Evolutionary conservation across 1,139 yeast genomes (phyloP), one percentile per base, ranked within the genome.

Genomic region (Blastobotrys persicus): DNA sequence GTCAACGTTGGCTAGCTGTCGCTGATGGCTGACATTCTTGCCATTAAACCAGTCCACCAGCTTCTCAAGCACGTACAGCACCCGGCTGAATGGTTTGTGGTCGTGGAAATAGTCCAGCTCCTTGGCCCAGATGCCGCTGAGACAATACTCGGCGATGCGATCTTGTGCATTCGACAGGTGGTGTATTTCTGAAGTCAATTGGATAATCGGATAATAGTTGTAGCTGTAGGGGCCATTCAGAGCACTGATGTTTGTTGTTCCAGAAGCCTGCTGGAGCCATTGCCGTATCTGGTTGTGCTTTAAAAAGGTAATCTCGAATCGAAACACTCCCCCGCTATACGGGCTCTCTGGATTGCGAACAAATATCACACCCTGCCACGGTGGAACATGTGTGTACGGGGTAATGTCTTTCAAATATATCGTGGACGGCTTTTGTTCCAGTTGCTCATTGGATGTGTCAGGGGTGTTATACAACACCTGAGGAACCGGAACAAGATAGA

Each of bases 351-450:
- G 38, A 19, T 47, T 47, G 13, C 55, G 45, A 12, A 52, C 46
- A 18, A 52, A 50, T 2, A 48, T 16, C 19, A 52, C 48, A 1
- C 55, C 55, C 42, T 50, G 54, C 55, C 55, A 52, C n/a, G 53
- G 28, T 12, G 41, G 41, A 11, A 37, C 41, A 6, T 37, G 42
- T 12, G 49, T 31, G 14, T 32, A 17, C 20, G 44, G 38, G 2
- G 14, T 31, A 20, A 42, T 32, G 31, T 42, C 44, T 11, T 32
- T 42, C n/a, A 42, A 31, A 3, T 32, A 18, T 13, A 42, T 31
- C 6, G 41, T 48, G 23, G 44, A 26, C 26, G 45, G 33, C 18
- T 19, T 41, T 13, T 40, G 44, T 5, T 35, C 39, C 32, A 38
- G 18, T 13, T 31, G 34, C 5, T 17, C 46, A 11, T 40, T 13